These are phyloP conservation scores for Escallonia rubra DNA, from an alignment of 129 eudicot species.

Conservation along the genomic window DNA sequence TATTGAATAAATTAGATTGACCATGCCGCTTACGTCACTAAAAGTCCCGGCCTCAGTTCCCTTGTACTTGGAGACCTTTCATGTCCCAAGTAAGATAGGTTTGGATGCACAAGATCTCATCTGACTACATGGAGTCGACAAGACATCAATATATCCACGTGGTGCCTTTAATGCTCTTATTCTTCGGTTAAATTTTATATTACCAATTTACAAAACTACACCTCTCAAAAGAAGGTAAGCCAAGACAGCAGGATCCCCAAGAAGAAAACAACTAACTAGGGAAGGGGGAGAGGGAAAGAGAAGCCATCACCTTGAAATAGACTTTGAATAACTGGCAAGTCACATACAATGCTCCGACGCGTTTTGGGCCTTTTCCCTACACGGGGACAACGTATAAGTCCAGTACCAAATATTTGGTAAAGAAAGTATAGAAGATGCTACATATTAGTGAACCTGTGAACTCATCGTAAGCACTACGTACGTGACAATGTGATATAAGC, in stretches of 20 bases:
- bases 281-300: not conserved
- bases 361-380: slow-evolving; percentile 95
- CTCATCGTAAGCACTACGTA: not conserved
- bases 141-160: no score
- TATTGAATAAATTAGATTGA: not conserved
- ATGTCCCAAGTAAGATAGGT: not conserved
- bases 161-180: no score
- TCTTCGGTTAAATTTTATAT: no score
- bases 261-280: not conserved
- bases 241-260: not conserved
- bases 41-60: no score
- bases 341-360: slow-evolving; percentile 94
- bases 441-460: not conserved
- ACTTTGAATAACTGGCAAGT: slow-evolving; percentile 95
- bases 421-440: slow-evolving; percentile 3
- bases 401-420: slow-evolving; percentile 10
- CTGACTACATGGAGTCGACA: no score
- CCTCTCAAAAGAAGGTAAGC: not conserved
- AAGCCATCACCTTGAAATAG: slow-evolving; percentile 67
- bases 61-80: no score
- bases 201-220: no score
- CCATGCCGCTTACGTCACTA: not conserved
- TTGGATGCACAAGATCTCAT: no score
- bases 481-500: not conserved
- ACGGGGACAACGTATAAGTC: not conserved